Base-by-base conservation (phyloP, 768 basidiomycete genomes). In the Russula foetens region DNA sequence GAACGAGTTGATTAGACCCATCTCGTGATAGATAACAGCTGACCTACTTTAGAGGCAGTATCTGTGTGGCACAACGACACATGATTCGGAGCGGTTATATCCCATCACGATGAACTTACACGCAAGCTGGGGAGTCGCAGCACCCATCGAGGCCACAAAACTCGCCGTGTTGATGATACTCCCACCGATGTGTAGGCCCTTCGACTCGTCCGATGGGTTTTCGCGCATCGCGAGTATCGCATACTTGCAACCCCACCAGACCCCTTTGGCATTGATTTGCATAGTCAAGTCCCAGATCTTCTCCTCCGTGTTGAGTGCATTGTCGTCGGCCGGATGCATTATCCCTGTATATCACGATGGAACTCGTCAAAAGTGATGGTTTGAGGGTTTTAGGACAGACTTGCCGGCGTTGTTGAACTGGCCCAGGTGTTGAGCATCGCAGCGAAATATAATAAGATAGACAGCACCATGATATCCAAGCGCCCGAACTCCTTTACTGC, bases 181-280 rank as follows among this genome's bases (percentile, higher is more conserved):
- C 59, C 91, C 91, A 47, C 91, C 91, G 12, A 77, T 75, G 68
- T 81, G 86, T 14, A 98, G 81, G 4, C 90, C 89, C 72, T 87
- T 92, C 62, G 81, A 75, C 61, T 81, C 80, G 59, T 98, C 94
- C 48, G 83, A 83, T 12, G 91, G 83, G 74, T 99, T 99, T 63
- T 91, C 74, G 62, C 92, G 86, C 96, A 99, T 99, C 39, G 97
- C 97, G 53, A 87, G 77, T 70, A 99, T 95, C 6, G 96, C 97
- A 69, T 98, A 87, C 75, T 98, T 98, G 80, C 90, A 95, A 33
- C 97, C 97, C 86, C 88, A 99, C 97, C 96, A 98, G 61, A 98
- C 97, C 53, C 97, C 97, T 75, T 98, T 99, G 69, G 96, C 83
- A 72, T 98, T 98, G 77, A 98, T 85, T 64, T 86, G 82, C 86